These are phyloP conservation scores for Nemania abortiva DNA, from an alignment of 2,329 filamentous ascomycete species.

Conservation along the genomic window DNA sequence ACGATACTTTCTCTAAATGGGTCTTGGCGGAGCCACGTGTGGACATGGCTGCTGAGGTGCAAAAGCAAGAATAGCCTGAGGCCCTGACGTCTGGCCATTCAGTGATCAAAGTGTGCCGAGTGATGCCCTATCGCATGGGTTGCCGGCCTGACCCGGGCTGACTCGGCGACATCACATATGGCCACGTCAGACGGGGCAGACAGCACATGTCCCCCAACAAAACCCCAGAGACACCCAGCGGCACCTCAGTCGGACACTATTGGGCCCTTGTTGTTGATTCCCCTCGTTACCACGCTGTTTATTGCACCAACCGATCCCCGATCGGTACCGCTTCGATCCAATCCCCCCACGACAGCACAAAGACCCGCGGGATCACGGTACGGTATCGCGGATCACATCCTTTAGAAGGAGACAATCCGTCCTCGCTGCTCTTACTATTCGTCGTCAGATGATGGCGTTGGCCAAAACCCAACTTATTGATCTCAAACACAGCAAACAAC, in stretches of 20 bases:
- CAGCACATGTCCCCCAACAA: constrained; percentile 32
- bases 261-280: constrained; percentile 27
- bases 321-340: constrained; percentile 38
- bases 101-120: constrained; percentile 9
- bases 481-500: constrained; percentile 30
- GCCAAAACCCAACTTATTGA: constrained; percentile 32
- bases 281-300: constrained; percentile 31
- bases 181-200: constrained; percentile 41
- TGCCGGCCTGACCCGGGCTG: constrained; percentile 39
- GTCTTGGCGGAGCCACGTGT: constrained; percentile 40
- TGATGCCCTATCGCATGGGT: constrained; percentile 32
- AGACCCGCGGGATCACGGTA: constrained; percentile 32
- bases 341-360: constrained; percentile 38
- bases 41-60: constrained; percentile 27
- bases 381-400: constrained; percentile 38
- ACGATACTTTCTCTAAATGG: constrained; percentile 29
- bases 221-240: constrained; percentile 38
- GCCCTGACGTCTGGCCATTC: constrained; percentile 32
- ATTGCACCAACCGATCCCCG: constrained; percentile 35
- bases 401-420: constrained; percentile 25
- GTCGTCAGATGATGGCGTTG: constrained; percentile 35
- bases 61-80: constrained; percentile 31
- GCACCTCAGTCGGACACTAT: constrained; percentile 34
- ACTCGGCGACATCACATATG: constrained; percentile 35
- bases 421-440: constrained; percentile 35